Base-by-base conservation (phyloP, 73 alveolate genomes). In the Durusdinium trenchii region DNA sequence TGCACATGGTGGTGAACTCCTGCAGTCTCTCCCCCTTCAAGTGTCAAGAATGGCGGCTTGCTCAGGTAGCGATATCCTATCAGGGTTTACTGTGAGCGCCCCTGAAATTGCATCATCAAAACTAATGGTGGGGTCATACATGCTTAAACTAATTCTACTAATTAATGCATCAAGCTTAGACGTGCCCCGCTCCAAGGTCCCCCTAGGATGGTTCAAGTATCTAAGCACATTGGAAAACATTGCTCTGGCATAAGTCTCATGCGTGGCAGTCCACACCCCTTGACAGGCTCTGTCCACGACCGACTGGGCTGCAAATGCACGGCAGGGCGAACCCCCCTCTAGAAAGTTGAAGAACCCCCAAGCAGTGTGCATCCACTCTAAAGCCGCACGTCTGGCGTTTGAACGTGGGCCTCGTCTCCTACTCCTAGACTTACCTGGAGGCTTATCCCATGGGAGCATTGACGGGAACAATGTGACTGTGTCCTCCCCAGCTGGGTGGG, bases 311-410 rank as follows among this genome's bases (percentile, higher is more conserved):
- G 94, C 94, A 4, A 0, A 4, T n/a, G 50, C 23, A n/a, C 54
- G 47, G 48, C 71, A 47, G 7, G 92, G 92, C 7, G 92, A 82
- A 20, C 94, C 76, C 14, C 75, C 64, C 30, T 83, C 94, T 9
- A 83, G n/a, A 52, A 83, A 83, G 52, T 50, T 83, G 94, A 83
- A 51, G 1, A 83, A 38, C 18, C 76, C 14, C 94, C 94, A 83
- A 43, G 50, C n/a, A 26, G 7, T 28, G 38, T 50, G 94, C 75
- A 52, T 48, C 94, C 94, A 50, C 47, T 48, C 51, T 6, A 35
- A n/a, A 83, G 76, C 94, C 52, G 7, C 71, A 43, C 32, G 16
- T 32, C 40, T 10, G 47, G 10, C 50, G 10, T 32, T 35, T 6
- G n/a, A 16, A 1, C 3, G 46, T 69, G 4, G 71, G 92, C 73